Percentiles rank a stretch among this genome's conserved stretches.
Evolutionary conservation across 1,139 yeast genomes (phyloP).

Genomic region (Scheffersomyces quercinus): DNA sequence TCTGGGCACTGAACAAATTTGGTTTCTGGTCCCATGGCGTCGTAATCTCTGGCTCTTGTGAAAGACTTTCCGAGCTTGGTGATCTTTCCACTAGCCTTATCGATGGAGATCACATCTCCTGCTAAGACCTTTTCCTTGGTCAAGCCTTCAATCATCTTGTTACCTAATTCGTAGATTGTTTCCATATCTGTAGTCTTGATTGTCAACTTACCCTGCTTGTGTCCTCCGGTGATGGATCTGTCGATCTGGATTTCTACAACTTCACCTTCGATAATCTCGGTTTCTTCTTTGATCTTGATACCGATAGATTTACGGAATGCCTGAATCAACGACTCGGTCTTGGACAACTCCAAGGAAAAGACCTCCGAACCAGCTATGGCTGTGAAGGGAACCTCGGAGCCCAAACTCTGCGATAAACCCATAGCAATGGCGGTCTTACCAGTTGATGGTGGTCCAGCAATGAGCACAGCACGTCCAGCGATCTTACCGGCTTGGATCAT

Average conservation of each 20-base stretch:
- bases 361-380: conserved; percentile 94
- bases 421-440: conserved; percentile 99
- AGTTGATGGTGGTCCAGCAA: conserved; percentile 98
- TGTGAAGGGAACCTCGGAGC: conserved; percentile 92
- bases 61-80: conserved; percentile 94
- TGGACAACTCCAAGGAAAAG: conserved; percentile 85
- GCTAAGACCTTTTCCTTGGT: conserved; percentile 95
- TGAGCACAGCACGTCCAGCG: conserved; percentile 93
- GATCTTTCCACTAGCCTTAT: conserved; percentile 92
- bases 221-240: conserved; percentile 95
- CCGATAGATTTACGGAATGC: conserved; percentile 96
- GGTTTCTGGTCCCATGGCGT: conserved; percentile 99
- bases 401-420: conserved; percentile 90
- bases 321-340: conserved; percentile 94
- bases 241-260: conserved; percentile 98
- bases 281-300: conserved; percentile 91
- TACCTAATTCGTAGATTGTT: conserved; percentile 94
- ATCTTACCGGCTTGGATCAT: conserved; percentile 93
- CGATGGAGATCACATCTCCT: conserved; percentile 95
- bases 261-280: conserved; percentile 97
- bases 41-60: conserved; percentile 95
- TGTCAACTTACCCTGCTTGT: conserved; percentile 95
- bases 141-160: conserved; percentile 95
- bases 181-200: conserved; percentile 99
- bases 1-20: conserved; percentile 98